Evolutionary conservation across 345 rosid species (phyloP).

Genomic region (Streptanthus diversifolius): DNA sequence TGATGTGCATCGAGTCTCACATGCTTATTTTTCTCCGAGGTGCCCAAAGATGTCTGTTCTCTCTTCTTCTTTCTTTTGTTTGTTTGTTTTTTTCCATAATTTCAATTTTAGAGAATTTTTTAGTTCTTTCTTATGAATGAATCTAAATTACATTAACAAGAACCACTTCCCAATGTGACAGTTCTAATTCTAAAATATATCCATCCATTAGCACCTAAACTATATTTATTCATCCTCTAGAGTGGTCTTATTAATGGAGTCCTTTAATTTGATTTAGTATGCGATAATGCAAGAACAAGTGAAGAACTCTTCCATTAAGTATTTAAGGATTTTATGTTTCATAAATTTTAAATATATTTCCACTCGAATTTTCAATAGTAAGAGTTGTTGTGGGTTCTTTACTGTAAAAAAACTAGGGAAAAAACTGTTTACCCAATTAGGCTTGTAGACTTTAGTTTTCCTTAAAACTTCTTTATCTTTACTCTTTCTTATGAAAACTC

Average conservation of each 20-base stretch:
- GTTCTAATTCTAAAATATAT: constrained; percentile 23
- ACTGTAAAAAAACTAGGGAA: neutral
- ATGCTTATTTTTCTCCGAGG: constrained; percentile 44
- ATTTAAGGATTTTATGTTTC: neutral
- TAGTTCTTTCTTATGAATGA: constrained; percentile 21
- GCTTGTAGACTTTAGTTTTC: neutral
- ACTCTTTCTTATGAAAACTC: neutral
- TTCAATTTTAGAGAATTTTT: neutral
- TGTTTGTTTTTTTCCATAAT: neutral
- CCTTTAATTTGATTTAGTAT: neutral
- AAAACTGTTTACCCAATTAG: neutral
- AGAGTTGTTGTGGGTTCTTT: neutral
- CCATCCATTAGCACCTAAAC: constrained; percentile 16
- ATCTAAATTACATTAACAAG: constrained; percentile 6
- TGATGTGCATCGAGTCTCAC: constrained; percentile 53
- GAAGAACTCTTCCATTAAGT: neutral
- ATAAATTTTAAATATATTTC: neutral
- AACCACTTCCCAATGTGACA: constrained; percentile 30
- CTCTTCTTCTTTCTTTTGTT: constrained; percentile 17
- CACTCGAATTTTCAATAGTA: neutral
- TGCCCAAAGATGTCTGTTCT: constrained; percentile 77
- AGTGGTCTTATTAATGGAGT: neutral
- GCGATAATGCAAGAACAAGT: neutral
- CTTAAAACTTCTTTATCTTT: neutral
- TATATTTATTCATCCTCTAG: constrained; percentile 13